Evolutionary conservation across 495 filamentous ascomycete genomes (phyloP).

Genomic region (Daldinia grandis): DNA sequence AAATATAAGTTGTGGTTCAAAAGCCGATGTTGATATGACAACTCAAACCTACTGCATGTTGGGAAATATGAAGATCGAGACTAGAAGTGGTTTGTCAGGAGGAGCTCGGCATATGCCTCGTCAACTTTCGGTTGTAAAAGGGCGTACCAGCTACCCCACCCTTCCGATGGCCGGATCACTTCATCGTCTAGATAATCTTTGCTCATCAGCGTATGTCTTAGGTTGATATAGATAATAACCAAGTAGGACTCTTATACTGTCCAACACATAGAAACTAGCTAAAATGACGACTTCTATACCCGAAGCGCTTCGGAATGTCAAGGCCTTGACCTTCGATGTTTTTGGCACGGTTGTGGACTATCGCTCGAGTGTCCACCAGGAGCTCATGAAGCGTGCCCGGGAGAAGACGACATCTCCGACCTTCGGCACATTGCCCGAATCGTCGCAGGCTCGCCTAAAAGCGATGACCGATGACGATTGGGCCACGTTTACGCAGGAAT

Average conservation of each 20-base stretch:
- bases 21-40: background rate
- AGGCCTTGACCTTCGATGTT: conserved; percentile 65
- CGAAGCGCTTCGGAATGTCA: conserved; percentile 42
- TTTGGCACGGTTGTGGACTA: conserved; percentile 85
- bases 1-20: background rate
- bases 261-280: background rate
- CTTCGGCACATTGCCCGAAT: conserved; percentile 51
- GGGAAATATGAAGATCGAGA: background rate
- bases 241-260: too few species aligned
- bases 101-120: conserved; percentile 15
- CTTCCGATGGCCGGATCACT: conserved; percentile 26
- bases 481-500: conserved; percentile 69
- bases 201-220: background rate
- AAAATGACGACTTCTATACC: conserved; percentile 25
- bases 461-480: conserved; percentile 65
- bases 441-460: conserved; percentile 58
- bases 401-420: conserved; percentile 49
- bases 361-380: conserved; percentile 66
- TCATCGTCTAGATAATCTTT: conserved; percentile 1
- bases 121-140: conserved; percentile 10
- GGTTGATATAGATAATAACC: background rate
- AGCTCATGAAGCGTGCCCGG: conserved; percentile 59
- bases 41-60: background rate
- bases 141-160: conserved; percentile 20
- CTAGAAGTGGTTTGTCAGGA: background rate